A percentile compares a stretch with the other conserved stretches of the same genome.
Conservation (phyloP, 1,284 basidiomycete species). For the Phellinidium pouzarii region DNA sequence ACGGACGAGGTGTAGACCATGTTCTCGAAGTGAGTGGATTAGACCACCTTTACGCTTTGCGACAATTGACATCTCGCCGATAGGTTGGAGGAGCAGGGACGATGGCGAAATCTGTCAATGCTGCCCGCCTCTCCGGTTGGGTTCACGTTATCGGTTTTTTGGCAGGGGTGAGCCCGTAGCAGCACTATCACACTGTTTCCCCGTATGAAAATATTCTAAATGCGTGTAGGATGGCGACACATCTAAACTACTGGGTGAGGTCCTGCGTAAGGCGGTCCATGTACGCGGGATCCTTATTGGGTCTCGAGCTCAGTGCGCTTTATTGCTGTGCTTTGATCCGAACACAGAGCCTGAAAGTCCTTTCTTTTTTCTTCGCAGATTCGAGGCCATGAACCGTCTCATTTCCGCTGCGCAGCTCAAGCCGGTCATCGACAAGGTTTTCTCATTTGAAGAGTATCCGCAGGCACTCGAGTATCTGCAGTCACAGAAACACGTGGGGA, state of each 20-base stretch:
- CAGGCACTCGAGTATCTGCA: constrained; percentile 40
- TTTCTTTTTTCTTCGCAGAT: constrained; percentile 26
- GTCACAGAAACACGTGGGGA: constrained; percentile 40
- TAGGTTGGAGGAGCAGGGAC: constrained; percentile 49
- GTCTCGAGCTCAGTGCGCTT: constrained; percentile 29
- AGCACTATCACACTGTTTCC: no score
- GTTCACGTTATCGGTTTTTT: constrained; percentile 46
- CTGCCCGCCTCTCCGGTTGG: constrained; percentile 37
- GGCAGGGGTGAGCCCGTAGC: constrained; percentile 28
- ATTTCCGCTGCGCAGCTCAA: constrained; percentile 34
- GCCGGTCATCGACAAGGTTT: constrained; percentile 45
- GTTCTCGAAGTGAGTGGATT: constrained; percentile 41
- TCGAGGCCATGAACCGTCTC: constrained; percentile 41
- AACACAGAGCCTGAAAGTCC: no score
- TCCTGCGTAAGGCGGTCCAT: constrained; percentile 21
- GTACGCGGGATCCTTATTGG: constrained; percentile 33
- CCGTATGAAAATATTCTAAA: no score
- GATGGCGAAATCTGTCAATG: constrained; percentile 37
- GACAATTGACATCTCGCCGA: background rate
- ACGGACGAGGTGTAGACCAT: constrained; percentile 49
- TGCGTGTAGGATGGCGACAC: constrained; percentile 19
- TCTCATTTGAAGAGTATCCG: constrained; percentile 39
- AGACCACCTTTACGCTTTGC: background rate
- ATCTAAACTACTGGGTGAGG: constrained; percentile 10
- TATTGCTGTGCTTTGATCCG: background rate